phyloP scores from a whole-genome alignment of 164 flowering plant species.

The Stephania yunnanensis region DNA sequence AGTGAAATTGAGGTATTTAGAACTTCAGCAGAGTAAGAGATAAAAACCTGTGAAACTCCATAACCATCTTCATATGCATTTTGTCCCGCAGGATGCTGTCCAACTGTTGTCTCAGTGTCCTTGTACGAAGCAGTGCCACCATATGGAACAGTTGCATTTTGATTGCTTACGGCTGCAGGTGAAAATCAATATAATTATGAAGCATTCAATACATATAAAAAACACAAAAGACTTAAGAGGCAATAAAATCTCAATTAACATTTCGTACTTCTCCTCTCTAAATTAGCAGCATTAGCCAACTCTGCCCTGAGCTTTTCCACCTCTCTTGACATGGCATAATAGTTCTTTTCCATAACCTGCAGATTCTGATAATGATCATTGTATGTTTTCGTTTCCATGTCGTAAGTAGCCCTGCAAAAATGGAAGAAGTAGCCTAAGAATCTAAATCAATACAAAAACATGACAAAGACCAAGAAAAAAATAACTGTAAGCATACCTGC shows the following conservation, averaged over 20 bases:
- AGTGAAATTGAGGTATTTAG: background rate
- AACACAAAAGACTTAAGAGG: background rate
- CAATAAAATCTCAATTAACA: background rate
- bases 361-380: constrained; percentile 83
- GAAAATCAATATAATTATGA: background rate
- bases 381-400: constrained; percentile 78
- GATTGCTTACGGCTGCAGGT: constrained; percentile 1
- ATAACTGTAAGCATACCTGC: constrained; percentile 43
- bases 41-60: constrained; percentile 54
- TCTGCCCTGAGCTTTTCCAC: constrained; percentile 90
- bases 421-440: constrained; percentile 2
- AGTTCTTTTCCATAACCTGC: constrained; percentile 92
- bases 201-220: background rate
- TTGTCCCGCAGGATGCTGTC: constrained; percentile 39
- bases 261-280: constrained; percentile 46
- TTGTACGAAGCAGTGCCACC: constrained; percentile 44
- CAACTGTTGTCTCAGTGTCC: constrained; percentile 41
- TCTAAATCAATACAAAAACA: background rate
- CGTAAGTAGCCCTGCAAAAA: constrained; percentile 69
- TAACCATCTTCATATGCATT: constrained; percentile 59
- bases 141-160: constrained; percentile 47
- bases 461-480: background rate
- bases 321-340: constrained; percentile 74
- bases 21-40: background rate
- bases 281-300: constrained; percentile 47